Conservation (phyloP, 1,284 basidiomycete species). For the Termitomyces sp. region DNA sequence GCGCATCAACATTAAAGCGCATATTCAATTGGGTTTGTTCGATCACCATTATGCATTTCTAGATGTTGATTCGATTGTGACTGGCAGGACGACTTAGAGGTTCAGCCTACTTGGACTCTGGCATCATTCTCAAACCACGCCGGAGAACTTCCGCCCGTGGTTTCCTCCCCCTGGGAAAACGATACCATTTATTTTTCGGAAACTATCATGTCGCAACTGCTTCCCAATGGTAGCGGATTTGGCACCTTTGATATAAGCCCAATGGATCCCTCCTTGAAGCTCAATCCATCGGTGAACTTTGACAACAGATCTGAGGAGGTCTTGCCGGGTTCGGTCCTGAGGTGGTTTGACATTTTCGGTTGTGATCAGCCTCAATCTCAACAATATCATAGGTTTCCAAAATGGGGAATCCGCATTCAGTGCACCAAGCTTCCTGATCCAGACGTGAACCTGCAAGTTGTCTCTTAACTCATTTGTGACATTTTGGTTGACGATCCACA, state of each 20-base stretch:
- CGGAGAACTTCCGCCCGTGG: constrained; percentile 29
- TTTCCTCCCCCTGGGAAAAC: constrained; percentile 25
- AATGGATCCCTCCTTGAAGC: constrained; percentile 19
- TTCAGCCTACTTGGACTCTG: constrained; percentile 33
- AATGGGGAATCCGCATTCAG: constrained; percentile 39
- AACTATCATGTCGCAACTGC: constrained; percentile 28
- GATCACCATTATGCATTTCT: constrained; percentile 8
- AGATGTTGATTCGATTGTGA: background rate
- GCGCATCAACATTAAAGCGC: constrained; percentile 18
- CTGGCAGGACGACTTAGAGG: too few relatives aligned
- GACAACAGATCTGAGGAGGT: constrained; percentile 10
- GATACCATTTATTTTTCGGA: constrained; percentile 37
- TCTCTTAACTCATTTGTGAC: background rate
- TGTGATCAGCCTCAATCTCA: background rate
- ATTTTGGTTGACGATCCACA: background rate
- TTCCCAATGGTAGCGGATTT: constrained; percentile 31
- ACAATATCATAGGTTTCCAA: constrained; percentile 27
- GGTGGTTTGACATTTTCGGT: constrained; percentile 17
- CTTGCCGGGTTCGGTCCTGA: constrained; percentile 24
- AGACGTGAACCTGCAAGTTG: constrained; percentile 26
- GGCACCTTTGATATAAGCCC: constrained; percentile 31
- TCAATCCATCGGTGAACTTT: constrained; percentile 2
- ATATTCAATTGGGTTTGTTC: constrained; percentile 22
- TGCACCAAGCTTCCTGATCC: constrained; percentile 32
- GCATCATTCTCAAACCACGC: constrained; percentile 29